Conservation (phyloP, 2,329 filamentous ascomycete species). For the Colletotrichum higginsianum region DNA sequence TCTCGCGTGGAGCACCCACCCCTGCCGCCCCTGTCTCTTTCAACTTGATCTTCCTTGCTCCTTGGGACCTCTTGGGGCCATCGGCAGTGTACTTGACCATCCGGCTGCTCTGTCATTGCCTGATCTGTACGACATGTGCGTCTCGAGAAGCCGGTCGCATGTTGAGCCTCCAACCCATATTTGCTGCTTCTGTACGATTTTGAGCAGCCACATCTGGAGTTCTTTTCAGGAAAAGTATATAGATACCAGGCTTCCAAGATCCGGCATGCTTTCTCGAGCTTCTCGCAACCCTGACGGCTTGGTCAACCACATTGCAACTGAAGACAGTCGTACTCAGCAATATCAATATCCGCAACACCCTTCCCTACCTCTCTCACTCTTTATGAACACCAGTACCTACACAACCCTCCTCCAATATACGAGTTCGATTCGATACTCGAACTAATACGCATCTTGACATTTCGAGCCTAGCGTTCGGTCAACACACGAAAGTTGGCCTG, state of each 20-base stretch:
- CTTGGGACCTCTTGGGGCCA: slow-evolving; percentile 10
- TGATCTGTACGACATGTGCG: slow-evolving; percentile 40
- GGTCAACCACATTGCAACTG: slow-evolving; percentile 9
- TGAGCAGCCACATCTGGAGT: slow-evolving; percentile 48
- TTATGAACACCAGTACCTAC: not conserved
- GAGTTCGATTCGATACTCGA: not conserved
- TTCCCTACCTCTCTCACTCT: not conserved
- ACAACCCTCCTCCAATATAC: not conserved
- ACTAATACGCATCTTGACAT: not conserved
- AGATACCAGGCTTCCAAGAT: slow-evolving; percentile 53
- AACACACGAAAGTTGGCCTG: not conserved
- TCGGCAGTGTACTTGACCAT: slow-evolving; percentile 33
- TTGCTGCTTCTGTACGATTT: slow-evolving; percentile 50
- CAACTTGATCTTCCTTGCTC: slow-evolving; percentile 46
- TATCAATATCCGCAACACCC: not conserved
- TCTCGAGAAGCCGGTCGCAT: slow-evolving; percentile 33
- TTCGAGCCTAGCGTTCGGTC: not conserved
- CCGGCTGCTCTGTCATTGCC: slow-evolving; percentile 31
- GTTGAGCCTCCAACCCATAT: slow-evolving; percentile 45
- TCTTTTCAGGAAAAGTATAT: slow-evolving; percentile 51
- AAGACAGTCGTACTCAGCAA: not conserved
- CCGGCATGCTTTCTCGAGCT: slow-evolving; percentile 47
- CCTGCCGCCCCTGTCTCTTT: slow-evolving; percentile 40
- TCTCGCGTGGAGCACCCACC: slow-evolving; percentile 46
- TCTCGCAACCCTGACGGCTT: slow-evolving; percentile 38